These are phyloP conservation scores for Beta macrorhiza DNA, from an alignment of 179 eudicot genomes.

Conservation along the genomic window DNA sequence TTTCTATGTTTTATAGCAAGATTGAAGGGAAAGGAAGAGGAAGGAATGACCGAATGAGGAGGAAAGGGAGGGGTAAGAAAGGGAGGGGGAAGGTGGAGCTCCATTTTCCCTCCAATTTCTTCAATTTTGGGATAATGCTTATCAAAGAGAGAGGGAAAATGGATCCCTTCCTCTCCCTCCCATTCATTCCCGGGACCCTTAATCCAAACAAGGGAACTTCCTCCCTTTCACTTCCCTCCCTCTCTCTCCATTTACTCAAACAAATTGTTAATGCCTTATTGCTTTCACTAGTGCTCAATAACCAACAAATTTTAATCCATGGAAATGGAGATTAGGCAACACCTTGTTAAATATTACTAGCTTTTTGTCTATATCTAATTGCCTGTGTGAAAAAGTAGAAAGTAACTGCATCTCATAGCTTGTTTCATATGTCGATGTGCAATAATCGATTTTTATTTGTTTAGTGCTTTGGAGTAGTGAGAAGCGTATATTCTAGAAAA, in stretches of 20 bases:
- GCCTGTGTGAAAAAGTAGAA: background rate
- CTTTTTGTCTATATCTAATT: background rate
- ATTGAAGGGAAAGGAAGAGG: no score
- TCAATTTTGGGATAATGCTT: no score
- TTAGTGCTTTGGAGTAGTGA: background rate
- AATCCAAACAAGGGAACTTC: background rate
- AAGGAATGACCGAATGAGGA: no score
- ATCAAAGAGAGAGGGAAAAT: no score
- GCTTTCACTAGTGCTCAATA: background rate
- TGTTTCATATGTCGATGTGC: background rate
- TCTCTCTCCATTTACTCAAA: no score
- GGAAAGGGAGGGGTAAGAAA: no score
- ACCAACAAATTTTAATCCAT: background rate
- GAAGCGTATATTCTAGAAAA: background rate
- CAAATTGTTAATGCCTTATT: no score
- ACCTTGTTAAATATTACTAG: background rate
- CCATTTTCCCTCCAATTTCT: no score
- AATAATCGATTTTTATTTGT: background rate
- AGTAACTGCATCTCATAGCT: background rate
- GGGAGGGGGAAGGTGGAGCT: no score
- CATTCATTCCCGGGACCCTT: no score
- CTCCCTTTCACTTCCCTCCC: background rate
- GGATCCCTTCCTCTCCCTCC: no score
- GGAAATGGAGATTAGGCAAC: background rate
- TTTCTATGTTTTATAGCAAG: no score